A percentile compares a stretch with the other conserved stretches of the same genome.
Evolutionary conservation across 257 asterid genomes (phyloP).

Genomic region (Gentiana dahurica): DNA sequence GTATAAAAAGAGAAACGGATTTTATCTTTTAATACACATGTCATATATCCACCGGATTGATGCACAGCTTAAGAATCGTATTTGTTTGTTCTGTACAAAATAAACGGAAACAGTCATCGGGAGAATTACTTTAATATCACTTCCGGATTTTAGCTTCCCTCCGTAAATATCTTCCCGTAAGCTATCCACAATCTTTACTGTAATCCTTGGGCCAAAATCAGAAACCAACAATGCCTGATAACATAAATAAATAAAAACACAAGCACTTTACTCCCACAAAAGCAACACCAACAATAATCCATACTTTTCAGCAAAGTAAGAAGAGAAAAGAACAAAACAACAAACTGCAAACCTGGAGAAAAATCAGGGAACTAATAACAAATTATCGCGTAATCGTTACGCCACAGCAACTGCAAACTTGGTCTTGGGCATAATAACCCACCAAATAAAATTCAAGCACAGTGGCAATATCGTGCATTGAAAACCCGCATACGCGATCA

Average conservation of each 20-base stretch:
- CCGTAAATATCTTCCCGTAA: conserved; percentile 86
- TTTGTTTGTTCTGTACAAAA: too few species aligned
- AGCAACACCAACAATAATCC: background rate
- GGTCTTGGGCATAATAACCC: too few species aligned
- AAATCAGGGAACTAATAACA: background rate
- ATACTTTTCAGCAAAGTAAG: background rate
- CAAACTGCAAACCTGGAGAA: background rate
- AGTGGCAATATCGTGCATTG: too few species aligned
- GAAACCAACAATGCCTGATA: conserved; percentile 67
- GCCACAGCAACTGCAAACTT: too few species aligned
- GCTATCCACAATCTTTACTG: conserved; percentile 82
- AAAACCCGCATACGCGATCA: too few species aligned
- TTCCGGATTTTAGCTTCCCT: conserved; percentile 89
- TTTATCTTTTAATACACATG: too few species aligned
- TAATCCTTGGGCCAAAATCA: conserved; percentile 92
- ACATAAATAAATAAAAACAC: background rate
- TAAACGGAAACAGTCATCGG: background rate
- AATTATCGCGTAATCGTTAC: too few species aligned
- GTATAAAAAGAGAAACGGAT: too few species aligned
- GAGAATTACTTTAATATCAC: conserved; percentile 67
- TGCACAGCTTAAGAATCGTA: background rate
- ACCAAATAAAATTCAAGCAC: too few species aligned
- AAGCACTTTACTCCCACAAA: background rate
- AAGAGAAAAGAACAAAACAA: background rate
- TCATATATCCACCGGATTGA: too few species aligned